These are phyloP conservation scores for Botrytis medusae DNA, from an alignment of 2,329 filamentous ascomycete species.

Conservation along the genomic window DNA sequence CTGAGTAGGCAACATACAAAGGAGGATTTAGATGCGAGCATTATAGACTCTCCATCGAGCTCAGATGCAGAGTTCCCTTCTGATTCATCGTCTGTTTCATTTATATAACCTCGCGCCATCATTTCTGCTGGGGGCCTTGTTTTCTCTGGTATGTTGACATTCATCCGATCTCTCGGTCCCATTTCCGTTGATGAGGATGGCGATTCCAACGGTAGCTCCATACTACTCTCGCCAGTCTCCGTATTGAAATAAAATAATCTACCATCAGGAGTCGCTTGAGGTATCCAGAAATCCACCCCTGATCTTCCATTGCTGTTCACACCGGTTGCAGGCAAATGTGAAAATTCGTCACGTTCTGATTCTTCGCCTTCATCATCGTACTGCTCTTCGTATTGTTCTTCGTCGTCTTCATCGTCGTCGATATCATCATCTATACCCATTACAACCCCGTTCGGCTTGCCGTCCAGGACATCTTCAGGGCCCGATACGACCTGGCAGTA, in stretches of 20 bases:
- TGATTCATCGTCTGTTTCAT: slow-evolving; percentile 89
- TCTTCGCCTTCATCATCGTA: slow-evolving; percentile 64
- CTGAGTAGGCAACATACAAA: slow-evolving; percentile 53
- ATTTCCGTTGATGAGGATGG: slow-evolving; percentile 77
- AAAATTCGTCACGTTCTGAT: slow-evolving; percentile 57
- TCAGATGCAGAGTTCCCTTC: slow-evolving; percentile 81
- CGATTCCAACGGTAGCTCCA: slow-evolving; percentile 91
- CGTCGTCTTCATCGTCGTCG: slow-evolving; percentile 65
- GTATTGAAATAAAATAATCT: slow-evolving; percentile 98
- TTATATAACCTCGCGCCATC: slow-evolving; percentile 78
- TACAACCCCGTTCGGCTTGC: slow-evolving; percentile 54
- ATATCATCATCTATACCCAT: slow-evolving; percentile 56
- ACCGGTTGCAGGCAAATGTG: slow-evolving; percentile 66
- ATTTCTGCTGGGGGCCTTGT: slow-evolving; percentile 87
- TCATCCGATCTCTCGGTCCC: slow-evolving; percentile 84
- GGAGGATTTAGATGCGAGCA: slow-evolving; percentile 67
- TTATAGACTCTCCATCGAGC: slow-evolving; percentile 72
- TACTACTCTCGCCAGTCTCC: slow-evolving; percentile 89
- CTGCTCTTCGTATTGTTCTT: slow-evolving; percentile 63
- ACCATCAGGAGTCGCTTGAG: slow-evolving; percentile 91
- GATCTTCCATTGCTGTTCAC: slow-evolving; percentile 66
- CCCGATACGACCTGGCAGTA: slow-evolving; percentile 87
- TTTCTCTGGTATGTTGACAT: slow-evolving; percentile 84
- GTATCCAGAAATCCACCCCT: slow-evolving; percentile 96
- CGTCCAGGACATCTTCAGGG: slow-evolving; percentile 69